Evolutionary conservation across 1,284 basidiomycete genomes (phyloP), one percentile per base, ranked within the genome.

Genomic region (Leccinum laetum): DNA sequence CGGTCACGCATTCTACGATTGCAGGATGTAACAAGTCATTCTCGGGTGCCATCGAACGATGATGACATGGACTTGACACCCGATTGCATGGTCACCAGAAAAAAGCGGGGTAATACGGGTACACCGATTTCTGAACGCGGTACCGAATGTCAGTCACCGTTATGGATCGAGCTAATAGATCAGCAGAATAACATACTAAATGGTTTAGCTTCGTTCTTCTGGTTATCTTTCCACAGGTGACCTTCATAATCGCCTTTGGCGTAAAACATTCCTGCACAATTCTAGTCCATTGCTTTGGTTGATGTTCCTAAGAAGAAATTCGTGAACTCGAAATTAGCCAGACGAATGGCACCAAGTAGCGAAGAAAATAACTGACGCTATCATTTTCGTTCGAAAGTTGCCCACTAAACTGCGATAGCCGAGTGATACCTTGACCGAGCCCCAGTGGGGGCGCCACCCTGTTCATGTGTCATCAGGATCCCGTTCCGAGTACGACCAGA

Each of bases 141-240:
- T 58, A 44, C 29, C 62, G 66, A 66, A 69, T 56, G 60, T 67
- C 60, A 66, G 52, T 11, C 18, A 52, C 49, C 41, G 44, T 55
- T 61, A 52, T 26, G 37, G 60, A 62, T 41, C 2, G n/a, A 53
- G 67, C 32, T 32, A 32, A 32, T 32, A 32, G 32, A 32, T 32
- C 32, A 32, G 32, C 32, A 32, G 32, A 32, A 13, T 16, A 79
- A 66, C 88, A 64, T 64, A 93, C 92, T 89, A 71, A 93, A 93
- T 18, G 87, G 87, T 72, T 92, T 93, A 37, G 91, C 90, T 73
- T 93, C 91, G 46, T 82, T 83, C 69, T 81, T 82, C 71, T 87
- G 84, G 70, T 89, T 92, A 74, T 92, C 91, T 73, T 90, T 91
- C 91, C 91, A 93, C 24, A 93, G 76, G 90, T 92, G 68, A 93